Conservation (phyloP, 345 rosid species). For the Dimocarpus longan region DNA sequence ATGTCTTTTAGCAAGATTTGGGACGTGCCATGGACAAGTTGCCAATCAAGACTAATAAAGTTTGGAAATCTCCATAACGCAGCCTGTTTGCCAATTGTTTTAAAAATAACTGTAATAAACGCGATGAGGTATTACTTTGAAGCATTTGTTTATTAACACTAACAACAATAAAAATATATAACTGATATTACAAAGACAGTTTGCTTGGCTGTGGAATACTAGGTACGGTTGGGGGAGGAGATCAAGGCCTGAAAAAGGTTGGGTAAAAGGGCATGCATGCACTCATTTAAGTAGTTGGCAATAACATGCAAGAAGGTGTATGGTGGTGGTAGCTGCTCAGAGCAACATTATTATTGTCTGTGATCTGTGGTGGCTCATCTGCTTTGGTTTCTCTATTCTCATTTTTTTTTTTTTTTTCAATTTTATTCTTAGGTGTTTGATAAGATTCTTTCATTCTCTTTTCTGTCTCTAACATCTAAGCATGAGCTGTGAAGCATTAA, state of each 20-base stretch:
- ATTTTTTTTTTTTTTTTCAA: neutral
- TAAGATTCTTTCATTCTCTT: constrained; percentile 51
- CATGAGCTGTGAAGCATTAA: constrained; percentile 35
- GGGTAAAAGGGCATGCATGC: constrained; percentile 18
- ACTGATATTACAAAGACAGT: constrained; percentile 64
- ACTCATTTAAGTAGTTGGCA: constrained; percentile 19
- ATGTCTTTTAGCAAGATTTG: too few species aligned
- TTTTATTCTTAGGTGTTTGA: constrained; percentile 34
- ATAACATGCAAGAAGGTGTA: constrained; percentile 26
- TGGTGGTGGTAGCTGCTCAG: constrained; percentile 44
- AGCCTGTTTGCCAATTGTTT: too few species aligned
- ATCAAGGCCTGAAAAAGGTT: constrained; percentile 37
- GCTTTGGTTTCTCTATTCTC: neutral
- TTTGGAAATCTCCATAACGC: too few species aligned
- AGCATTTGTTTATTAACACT: neutral
- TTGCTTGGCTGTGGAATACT: constrained; percentile 68
- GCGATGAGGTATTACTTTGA: neutral
- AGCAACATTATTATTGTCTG: constrained; percentile 52
- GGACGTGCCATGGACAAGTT: too few species aligned
- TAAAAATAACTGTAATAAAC: too few species aligned
- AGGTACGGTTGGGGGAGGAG: constrained; percentile 38
- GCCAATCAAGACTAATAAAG: too few species aligned
- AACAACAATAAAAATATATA: constrained; percentile 9
- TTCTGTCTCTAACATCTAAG: constrained; percentile 37
- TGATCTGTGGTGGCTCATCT: constrained; percentile 45